Base-by-base conservation (phyloP, 2,329 filamentous ascomycete genomes). In the Mycosphaerella arachidis region DNA sequence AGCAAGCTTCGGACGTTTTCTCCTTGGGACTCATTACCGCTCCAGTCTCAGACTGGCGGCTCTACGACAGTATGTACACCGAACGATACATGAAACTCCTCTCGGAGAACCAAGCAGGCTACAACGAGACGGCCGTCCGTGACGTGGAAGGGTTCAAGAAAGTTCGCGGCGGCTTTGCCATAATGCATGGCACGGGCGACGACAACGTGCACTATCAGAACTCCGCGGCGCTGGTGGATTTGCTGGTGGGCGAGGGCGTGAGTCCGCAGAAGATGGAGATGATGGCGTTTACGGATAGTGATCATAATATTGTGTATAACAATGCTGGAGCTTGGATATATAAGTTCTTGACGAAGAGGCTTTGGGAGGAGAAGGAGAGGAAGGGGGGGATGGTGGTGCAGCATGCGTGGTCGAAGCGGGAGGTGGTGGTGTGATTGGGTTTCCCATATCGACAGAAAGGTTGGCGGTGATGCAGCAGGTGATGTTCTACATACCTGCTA, bases 141-240 rank as follows among this genome's bases (percentile, higher is more conserved):
- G 78, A 84, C 3, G 72, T 78, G 0, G 76, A 76, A 0, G 86
- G 87, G 0, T 90, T 90, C 78, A 83, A 84, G 74, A 82, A 82
- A 55, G 78, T 87, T 8, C 76, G 76, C 0, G 87, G 87, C 3
- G 80, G 82, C 1, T 84, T 88, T 62, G 75, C 85, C 5, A 78
- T 90, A 48, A 80, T 86, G 61, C 87, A 90, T 67, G 87, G 86
- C 0, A 84, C 84, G 0, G 86, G 85, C 0, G 87, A 90, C 63
- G 87, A 89, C 66, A 90, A 90, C 55, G 87, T 89, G 13, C 87
- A 90, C 68, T 89, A 87, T 70, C 86, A 89, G 73, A 84, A 90
- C 62, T 68, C 82, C 0, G 86, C 86, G 0, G 84, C 82, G 0
- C 71, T 90, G 35, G 74, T 85, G 0, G 86, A 90, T 66, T 71